phyloP scores from a whole-genome alignment of 2,329 filamentous ascomycete genomes.

The Hymenoscyphus fructigenus region DNA sequence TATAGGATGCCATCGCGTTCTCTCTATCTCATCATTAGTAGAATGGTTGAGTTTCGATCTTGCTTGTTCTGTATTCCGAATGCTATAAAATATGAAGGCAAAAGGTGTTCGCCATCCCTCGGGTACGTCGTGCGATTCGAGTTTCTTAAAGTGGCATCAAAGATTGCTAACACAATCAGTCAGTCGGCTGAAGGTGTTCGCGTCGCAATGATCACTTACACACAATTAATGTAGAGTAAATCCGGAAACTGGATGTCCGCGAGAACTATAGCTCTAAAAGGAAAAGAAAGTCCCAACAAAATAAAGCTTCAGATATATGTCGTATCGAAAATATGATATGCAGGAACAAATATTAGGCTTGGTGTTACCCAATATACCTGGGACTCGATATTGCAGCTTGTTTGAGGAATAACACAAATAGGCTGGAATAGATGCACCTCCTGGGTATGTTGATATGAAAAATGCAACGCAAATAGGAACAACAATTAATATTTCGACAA shows the following conservation, averaged over 20 bases:
- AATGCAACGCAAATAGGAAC: conserved; percentile 20
- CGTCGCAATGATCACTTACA: conserved; percentile 18
- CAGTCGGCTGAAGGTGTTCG: background rate
- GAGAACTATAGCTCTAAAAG: conserved; percentile 30
- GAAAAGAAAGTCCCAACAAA: conserved; percentile 17
- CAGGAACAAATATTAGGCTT: conserved; percentile 21
- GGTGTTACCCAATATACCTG: conserved; percentile 26
- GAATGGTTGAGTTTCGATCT: conserved; percentile 21
- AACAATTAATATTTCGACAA: conserved; percentile 22
- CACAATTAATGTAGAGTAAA: conserved; percentile 18
- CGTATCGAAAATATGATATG: conserved; percentile 6
- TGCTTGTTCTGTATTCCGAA: conserved; percentile 14
- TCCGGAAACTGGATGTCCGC: conserved; percentile 22
- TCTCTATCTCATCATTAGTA: conserved; percentile 27
- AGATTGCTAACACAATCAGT: conserved; percentile 23
- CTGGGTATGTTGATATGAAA: conserved; percentile 30
- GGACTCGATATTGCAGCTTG: conserved; percentile 26
- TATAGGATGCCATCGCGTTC: conserved; percentile 46
- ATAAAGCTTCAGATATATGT: conserved; percentile 13
- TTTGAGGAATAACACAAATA: conserved; percentile 20
- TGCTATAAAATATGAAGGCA: conserved; percentile 25
- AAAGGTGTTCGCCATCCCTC: conserved; percentile 29
- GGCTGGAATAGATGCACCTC: conserved; percentile 26
- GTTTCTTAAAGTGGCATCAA: conserved; percentile 18
- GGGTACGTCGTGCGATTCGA: conserved; percentile 17